phyloP scores from a whole-genome alignment of 495 filamentous ascomycete species.

The Tuber melanosporum region DNA sequence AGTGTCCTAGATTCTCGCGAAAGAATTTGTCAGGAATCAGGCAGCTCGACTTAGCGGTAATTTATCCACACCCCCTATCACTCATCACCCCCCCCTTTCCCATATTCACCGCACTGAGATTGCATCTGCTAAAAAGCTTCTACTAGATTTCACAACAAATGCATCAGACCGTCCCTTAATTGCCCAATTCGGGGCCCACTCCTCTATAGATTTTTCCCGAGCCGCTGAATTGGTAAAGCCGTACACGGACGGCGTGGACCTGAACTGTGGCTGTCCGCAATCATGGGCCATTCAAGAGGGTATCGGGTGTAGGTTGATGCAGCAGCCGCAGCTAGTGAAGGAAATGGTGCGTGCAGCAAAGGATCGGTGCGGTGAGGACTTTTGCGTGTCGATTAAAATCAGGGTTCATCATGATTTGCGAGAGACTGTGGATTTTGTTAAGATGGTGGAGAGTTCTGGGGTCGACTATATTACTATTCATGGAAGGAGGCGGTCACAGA shows the following conservation, averaged over 20 bases:
- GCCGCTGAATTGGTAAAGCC: constrained; percentile 56
- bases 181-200: constrained; percentile 57
- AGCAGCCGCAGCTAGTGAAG: constrained; percentile 53
- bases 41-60: constrained; percentile 56
- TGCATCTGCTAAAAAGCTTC: constrained; percentile 1
- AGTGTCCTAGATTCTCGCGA: constrained; percentile 52
- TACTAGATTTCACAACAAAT: constrained; percentile 45
- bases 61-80: not conserved
- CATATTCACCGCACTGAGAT: not conserved
- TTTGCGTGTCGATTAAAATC: constrained; percentile 60
- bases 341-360: constrained; percentile 54
- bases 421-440: constrained; percentile 41
- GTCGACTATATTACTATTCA: constrained; percentile 60
- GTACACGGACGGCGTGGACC: constrained; percentile 55
- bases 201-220: constrained; percentile 53
- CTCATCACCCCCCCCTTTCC: constrained; percentile 7
- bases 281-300: constrained; percentile 59
- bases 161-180: constrained; percentile 50
- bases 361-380: constrained; percentile 42
- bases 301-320: constrained; percentile 59
- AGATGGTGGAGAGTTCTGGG: constrained; percentile 38
- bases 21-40: constrained; percentile 59
- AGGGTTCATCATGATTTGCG: constrained; percentile 56
- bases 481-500: constrained; percentile 53
- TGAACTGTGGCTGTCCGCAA: constrained; percentile 67